Evolutionary conservation across 2,329 filamentous ascomycete genomes (phyloP).

Genomic region (Trichoderma guizhouense): DNA sequence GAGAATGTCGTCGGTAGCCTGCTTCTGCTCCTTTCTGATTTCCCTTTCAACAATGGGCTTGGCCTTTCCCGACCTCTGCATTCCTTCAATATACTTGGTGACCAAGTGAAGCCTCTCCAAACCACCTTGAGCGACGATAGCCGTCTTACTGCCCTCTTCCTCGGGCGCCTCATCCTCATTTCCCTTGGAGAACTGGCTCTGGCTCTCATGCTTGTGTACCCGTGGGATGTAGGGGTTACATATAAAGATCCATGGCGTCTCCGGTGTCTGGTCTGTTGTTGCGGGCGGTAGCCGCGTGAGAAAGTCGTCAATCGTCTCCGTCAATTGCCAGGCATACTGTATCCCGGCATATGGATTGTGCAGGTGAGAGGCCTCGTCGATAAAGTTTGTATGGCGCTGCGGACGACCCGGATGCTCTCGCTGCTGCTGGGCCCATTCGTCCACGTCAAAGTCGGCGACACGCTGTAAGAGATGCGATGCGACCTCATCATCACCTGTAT

Average conservation of each 20-base stretch:
- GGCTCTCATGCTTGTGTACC: constrained; percentile 31
- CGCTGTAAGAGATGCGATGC: constrained; percentile 47
- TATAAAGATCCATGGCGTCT: constrained; percentile 69
- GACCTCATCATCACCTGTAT: constrained; percentile 53
- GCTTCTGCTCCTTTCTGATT: constrained; percentile 48
- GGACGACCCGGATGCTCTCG: constrained; percentile 28
- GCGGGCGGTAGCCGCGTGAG: constrained; percentile 65
- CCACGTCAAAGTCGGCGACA: constrained; percentile 48
- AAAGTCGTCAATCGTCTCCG: constrained; percentile 63
- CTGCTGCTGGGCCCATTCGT: constrained; percentile 40
- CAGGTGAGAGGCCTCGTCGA: constrained; percentile 32
- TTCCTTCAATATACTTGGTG: constrained; percentile 46
- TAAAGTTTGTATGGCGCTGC: constrained; percentile 21
- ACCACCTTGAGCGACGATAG: constrained; percentile 52
- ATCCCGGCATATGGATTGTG: constrained; percentile 60
- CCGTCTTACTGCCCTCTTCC: constrained; percentile 43
- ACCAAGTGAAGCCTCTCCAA: constrained; percentile 47
- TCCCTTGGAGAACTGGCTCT: constrained; percentile 39
- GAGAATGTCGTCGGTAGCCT: constrained; percentile 54
- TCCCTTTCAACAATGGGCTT: constrained; percentile 40
- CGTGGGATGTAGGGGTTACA: constrained; percentile 57
- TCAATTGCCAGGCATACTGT: constrained; percentile 57
- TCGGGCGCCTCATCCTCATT: constrained; percentile 50
- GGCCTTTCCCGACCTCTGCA: constrained; percentile 36
- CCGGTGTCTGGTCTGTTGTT: constrained; percentile 47